Evolutionary conservation across 2,329 filamentous ascomycete species (phyloP), one percentile per base, ranked within the genome.

Genomic region (Aplosporella prunicola): DNA sequence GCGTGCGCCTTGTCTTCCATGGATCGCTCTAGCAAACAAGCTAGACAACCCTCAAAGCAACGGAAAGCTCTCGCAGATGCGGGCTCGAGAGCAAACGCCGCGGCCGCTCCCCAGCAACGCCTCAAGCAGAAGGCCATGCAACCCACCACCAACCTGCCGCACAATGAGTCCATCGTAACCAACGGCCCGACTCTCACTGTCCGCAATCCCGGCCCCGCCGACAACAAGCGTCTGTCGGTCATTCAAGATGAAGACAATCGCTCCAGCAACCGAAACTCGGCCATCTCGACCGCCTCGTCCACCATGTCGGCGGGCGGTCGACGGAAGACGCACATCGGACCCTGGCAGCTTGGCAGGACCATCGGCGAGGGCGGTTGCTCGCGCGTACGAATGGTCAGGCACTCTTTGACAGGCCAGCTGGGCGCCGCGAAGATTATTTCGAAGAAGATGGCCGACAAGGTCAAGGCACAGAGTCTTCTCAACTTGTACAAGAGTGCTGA

Each of bases 351-450:
- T 3, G 91, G 91, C 5, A 86, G 76, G 56, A 93, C 84, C 1
- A 70, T 98, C 18, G 91, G 91, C 1, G 83, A 85, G 49, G 91
- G 91, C 3, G 87, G 88, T 2, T 93, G 86, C 33, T 89, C 87
- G 10, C 77, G 85, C 18, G 91, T 98, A 11, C 76, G 89, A 38
- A 68, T 91, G 23, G 93, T 89, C 15, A 78, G 85, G 45, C 88
- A 98, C 62, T 72, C 70, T 16, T 62, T 76, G 15, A 91, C 86
- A 4, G 76, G 82, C 8, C 81, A 94, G 51, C 71, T 80, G 33
- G 91, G 87, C 4, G 91, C 91, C 2, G 82, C 95, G 55, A 98
- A 98, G 67, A 96, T 98, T 51, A 84, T 98, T 18, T 85, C 85
- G 41, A 88, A 93, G 58, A 57, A 59, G 41, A 82, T 77, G 35